A percentile compares a stretch with the other conserved stretches of the same genome.
phyloP scores from a whole-genome alignment of 805 yeast species.

The Sugiyamaella smithiae region DNA sequence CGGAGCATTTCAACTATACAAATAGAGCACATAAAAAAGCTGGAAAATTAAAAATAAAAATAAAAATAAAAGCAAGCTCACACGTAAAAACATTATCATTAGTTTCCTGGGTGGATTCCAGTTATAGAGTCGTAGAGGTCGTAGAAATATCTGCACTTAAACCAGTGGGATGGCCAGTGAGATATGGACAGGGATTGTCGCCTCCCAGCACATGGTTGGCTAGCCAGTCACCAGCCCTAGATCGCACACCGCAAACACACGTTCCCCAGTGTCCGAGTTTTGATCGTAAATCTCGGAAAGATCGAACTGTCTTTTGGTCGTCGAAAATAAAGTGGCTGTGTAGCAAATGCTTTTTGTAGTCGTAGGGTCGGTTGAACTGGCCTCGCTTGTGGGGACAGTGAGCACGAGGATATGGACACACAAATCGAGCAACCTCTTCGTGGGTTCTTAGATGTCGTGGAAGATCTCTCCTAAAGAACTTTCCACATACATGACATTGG shows the following conservation, averaged over 20 bases:
- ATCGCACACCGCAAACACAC: conserved; percentile 52
- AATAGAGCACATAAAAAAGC: no score
- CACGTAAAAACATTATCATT: not conserved
- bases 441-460: conserved; percentile 63
- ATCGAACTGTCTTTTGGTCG: conserved; percentile 40
- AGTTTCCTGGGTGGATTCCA: conserved; percentile 4
- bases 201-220: conserved; percentile 45
- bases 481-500: conserved; percentile 52
- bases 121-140: conserved; percentile 4
- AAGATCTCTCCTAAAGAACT: conserved; percentile 56
- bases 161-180: not conserved
- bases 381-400: conserved; percentile 58
- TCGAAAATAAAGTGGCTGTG: conserved; percentile 60
- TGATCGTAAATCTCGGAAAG: conserved; percentile 50
- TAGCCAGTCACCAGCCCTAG: conserved; percentile 54
- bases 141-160: not conserved
- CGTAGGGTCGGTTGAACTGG: conserved; percentile 64
- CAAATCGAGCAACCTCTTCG: conserved; percentile 53
- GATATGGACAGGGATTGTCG: conserved; percentile 18
- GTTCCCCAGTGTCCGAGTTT: conserved; percentile 51
- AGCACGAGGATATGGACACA: conserved; percentile 55
- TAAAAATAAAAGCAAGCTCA: not conserved
- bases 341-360: conserved; percentile 61
- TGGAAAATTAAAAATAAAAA: not conserved
- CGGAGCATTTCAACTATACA: conserved; percentile 5